Evolutionary conservation across 441 rosid genomes (phyloP).

Genomic region (Populus hybrid): DNA sequence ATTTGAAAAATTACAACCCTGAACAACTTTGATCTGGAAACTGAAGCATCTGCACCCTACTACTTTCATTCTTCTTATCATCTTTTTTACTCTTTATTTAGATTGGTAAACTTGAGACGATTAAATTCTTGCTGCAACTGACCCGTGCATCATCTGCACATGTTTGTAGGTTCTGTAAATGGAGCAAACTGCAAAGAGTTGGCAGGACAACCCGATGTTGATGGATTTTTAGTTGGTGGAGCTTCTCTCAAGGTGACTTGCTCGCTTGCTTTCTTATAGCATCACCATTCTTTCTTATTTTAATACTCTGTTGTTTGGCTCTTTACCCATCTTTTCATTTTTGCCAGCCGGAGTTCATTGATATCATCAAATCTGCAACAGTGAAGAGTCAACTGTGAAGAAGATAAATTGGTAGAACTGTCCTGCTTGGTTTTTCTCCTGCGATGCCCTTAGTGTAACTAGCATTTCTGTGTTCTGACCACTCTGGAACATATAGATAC

Average conservation of each 20-base stretch:
- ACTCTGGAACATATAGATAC: background rate
- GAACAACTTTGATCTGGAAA: background rate
- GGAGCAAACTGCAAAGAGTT: constrained; percentile 66
- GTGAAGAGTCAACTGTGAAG: constrained; percentile 33
- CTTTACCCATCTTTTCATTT: background rate
- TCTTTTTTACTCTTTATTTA: background rate
- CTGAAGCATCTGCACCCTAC: background rate
- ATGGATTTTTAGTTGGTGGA: constrained; percentile 79
- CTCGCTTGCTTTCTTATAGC: background rate
- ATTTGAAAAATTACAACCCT: background rate
- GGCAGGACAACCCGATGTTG: constrained; percentile 59
- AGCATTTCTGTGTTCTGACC: background rate
- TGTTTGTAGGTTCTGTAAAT: constrained; percentile 53
- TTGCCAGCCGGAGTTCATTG: constrained; percentile 59
- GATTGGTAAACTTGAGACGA: background rate
- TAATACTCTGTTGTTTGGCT: background rate
- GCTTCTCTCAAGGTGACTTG: constrained; percentile 65
- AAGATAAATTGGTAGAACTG: background rate
- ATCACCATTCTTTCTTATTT: background rate
- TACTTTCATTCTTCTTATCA: background rate
- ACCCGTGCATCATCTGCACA: background rate
- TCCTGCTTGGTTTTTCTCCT: background rate
- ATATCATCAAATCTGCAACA: constrained; percentile 58
- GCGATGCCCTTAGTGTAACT: background rate
- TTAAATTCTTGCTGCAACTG: constrained; percentile 1